phyloP scores from a whole-genome alignment of 148 eudicot species.

The Heliosperma pusillum region DNA sequence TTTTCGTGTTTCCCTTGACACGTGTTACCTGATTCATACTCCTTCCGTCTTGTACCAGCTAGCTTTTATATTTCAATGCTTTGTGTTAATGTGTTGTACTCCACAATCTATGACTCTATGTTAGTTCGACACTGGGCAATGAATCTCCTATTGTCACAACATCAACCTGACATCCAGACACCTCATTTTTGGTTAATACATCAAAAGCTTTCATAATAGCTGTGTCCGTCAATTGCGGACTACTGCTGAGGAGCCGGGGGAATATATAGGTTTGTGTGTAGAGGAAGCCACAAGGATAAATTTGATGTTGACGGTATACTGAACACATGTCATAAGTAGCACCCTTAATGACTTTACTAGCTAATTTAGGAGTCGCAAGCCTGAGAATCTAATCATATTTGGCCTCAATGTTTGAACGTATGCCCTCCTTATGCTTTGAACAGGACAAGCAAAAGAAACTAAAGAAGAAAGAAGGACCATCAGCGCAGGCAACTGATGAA shows the following conservation, averaged over 20 bases:
- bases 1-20: neutral
- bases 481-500: constrained; percentile 30
- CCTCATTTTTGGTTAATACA: neutral
- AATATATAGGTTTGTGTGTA: too few species aligned
- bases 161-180: neutral
- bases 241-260: too few species aligned
- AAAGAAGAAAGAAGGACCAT: constrained; percentile 60
- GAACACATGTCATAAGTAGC: too few species aligned
- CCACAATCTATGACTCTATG: too few species aligned
- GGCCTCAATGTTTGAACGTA: constrained; percentile 6
- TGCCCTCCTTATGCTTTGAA: neutral
- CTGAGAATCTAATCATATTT: too few species aligned
- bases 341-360: too few species aligned
- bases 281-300: too few species aligned
- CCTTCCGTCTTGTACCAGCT: too few species aligned
- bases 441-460: constrained; percentile 80
- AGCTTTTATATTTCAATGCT: neutral
- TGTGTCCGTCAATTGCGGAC: neutral
- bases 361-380: too few species aligned
- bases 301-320: too few species aligned
- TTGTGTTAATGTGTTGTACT: neutral
- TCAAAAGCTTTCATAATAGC: neutral
- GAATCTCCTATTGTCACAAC: neutral
- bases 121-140: neutral
- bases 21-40: neutral